These are phyloP conservation scores for Cutaneotrichosporon sp. DNA, from an alignment of 1,284 basidiomycete species.

Conservation along the genomic window DNA sequence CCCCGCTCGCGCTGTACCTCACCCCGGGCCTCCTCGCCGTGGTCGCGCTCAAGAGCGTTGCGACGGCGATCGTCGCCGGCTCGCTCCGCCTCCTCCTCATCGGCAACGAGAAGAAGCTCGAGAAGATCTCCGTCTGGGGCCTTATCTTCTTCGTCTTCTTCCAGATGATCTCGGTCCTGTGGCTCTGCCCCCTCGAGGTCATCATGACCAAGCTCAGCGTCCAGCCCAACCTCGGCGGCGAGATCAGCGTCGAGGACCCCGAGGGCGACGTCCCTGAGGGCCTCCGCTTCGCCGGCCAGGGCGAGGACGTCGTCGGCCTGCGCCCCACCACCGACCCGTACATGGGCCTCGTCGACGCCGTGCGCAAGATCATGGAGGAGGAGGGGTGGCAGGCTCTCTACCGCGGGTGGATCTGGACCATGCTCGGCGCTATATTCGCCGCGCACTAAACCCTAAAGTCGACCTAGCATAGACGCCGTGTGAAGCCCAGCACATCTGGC, in stretches of 20 bases:
- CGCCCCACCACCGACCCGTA: conserved; percentile 87
- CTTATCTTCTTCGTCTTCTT: conserved; percentile 62
- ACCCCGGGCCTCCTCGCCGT: conserved; percentile 78
- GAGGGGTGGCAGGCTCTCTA: conserved; percentile 77
- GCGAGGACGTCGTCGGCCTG: conserved; percentile 86
- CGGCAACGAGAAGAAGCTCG: conserved; percentile 12
- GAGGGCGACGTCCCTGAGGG: conserved; percentile 63
- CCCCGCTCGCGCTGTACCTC: conserved; percentile 76
- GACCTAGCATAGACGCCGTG: background rate
- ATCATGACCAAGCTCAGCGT: conserved; percentile 76
- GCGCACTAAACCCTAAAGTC: conserved; percentile 8
- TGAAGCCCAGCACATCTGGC: background rate
- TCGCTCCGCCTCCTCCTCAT: conserved; percentile 24
- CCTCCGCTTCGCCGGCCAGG: conserved; percentile 64
- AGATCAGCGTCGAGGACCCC: conserved; percentile 60
- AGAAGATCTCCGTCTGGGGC: conserved; percentile 30
- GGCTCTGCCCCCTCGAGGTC: conserved; percentile 80
- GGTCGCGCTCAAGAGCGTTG: conserved; percentile 65
- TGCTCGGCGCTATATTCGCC: conserved; percentile 61
- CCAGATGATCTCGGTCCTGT: conserved; percentile 61
- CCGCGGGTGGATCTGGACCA: conserved; percentile 84
- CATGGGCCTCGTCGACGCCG: conserved; percentile 72
- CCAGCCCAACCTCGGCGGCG: conserved; percentile 75
- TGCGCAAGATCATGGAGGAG: conserved; percentile 75
- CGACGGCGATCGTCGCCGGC: conserved; percentile 68